These are phyloP conservation scores for Coniochaeta sp. DNA, from an alignment of 2,329 filamentous ascomycete genomes.

Conservation along the genomic window DNA sequence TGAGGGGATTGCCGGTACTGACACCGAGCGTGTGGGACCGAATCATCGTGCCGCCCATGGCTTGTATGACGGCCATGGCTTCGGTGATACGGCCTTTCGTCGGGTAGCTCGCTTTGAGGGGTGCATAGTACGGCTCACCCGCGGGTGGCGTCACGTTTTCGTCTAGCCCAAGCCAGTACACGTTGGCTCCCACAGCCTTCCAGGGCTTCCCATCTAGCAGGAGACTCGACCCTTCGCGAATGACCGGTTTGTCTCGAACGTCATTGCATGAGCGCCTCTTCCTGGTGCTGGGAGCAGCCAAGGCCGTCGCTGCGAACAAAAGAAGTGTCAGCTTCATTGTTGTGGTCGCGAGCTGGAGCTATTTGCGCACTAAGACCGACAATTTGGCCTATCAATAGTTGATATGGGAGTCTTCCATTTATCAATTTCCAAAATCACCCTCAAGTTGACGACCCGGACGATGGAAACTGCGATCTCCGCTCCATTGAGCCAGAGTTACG, in stretches of 20 bases:
- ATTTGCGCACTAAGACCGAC: background rate
- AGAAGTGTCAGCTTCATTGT: slow-evolving; percentile 4
- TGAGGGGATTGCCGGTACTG: slow-evolving; percentile 39
- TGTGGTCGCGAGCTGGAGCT: background rate
- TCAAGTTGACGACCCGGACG: background rate
- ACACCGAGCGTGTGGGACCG: slow-evolving; percentile 38
- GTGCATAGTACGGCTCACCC: slow-evolving; percentile 36
- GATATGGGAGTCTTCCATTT: background rate
- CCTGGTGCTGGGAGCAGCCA: background rate
- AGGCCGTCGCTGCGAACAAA: background rate
- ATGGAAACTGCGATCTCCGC: background rate
- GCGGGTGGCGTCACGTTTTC: slow-evolving; percentile 38
- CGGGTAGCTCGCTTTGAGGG: slow-evolving; percentile 36
- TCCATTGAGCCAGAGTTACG: background rate
- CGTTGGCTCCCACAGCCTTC: slow-evolving; percentile 39
- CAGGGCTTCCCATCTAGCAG: slow-evolving; percentile 29
- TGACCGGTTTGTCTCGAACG: slow-evolving; percentile 18
- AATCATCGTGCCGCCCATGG: slow-evolving; percentile 37
- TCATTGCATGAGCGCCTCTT: slow-evolving; percentile 5
- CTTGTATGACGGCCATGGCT: slow-evolving; percentile 34
- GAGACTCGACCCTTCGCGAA: slow-evolving; percentile 27
- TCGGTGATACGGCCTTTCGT: slow-evolving; percentile 37
- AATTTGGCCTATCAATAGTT: background rate
- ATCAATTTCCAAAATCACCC: background rate
- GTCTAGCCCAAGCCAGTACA: slow-evolving; percentile 44